Evolutionary conservation across 805 yeast species (phyloP).

Genomic region (Scheffersomyces ergatensis): DNA sequence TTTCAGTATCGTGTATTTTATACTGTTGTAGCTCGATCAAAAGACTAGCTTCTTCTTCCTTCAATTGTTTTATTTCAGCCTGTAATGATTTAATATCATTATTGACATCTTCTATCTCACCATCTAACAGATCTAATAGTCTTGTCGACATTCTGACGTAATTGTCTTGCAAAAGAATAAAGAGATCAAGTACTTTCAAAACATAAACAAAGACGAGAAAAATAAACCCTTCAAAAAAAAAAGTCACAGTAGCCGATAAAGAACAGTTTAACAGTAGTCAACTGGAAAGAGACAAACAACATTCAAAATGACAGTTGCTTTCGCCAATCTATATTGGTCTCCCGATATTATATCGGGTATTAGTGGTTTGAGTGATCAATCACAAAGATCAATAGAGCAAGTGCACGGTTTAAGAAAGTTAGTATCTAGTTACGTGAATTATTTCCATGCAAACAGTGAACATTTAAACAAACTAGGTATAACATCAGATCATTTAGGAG

Average conservation of each 20-base stretch:
- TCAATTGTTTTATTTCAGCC: conserved; percentile 12
- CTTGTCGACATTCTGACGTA: no score
- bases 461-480: conserved; percentile 24
- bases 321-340: conserved; percentile 41
- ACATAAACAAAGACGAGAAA: background rate
- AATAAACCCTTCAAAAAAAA: background rate
- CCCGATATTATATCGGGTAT: conserved; percentile 39
- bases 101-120: conserved; percentile 14
- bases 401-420: conserved; percentile 39
- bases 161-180: background rate
- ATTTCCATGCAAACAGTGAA: conserved; percentile 34
- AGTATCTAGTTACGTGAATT: conserved; percentile 34
- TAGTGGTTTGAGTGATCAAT: conserved; percentile 26
- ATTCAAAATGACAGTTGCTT: conserved; percentile 6
- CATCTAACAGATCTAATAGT: conserved; percentile 1
- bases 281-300: no score
- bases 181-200: no score
- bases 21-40: conserved; percentile 1
- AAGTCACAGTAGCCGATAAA: no score
- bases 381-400: conserved; percentile 31
- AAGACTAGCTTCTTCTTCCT: conserved; percentile 1
- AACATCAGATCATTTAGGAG: conserved; percentile 13
- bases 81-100: conserved; percentile 18
- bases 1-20: background rate
- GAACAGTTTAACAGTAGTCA: no score